These are phyloP conservation scores for Andalucia godoyi DNA, from an alignment of 78 protist species.

Conservation along the genomic window DNA sequence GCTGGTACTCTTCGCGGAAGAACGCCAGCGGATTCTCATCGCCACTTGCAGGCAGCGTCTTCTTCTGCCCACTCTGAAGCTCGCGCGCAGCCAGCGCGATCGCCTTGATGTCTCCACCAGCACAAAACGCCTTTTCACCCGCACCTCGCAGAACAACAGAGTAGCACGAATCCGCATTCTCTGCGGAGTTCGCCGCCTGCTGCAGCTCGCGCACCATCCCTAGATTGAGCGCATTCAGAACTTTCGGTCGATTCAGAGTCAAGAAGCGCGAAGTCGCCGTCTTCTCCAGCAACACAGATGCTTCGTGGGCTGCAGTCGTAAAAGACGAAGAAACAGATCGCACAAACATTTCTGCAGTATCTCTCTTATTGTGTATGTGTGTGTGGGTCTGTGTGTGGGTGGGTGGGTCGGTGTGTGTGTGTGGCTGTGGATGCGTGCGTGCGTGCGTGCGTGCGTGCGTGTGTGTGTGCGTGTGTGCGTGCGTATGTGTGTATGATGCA, in stretches of 20 bases:
- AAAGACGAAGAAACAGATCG: too few species aligned
- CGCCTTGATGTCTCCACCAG: slow-evolving; percentile 77
- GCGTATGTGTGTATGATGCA: too few species aligned
- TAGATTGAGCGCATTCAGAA: slow-evolving; percentile 53
- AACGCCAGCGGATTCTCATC: slow-evolving; percentile 15
- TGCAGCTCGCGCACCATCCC: slow-evolving; percentile 24
- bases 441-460: too few species aligned
- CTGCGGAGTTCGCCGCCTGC: slow-evolving; percentile 12
- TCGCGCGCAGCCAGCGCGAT: slow-evolving; percentile 10
- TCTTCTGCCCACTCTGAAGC: not conserved
- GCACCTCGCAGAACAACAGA: slow-evolving; percentile 41
- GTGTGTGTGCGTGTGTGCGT: too few species aligned
- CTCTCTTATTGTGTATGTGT: too few species aligned
- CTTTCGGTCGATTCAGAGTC: slow-evolving; percentile 57
- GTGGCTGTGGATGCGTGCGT: too few species aligned
- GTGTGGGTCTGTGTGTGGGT: too few species aligned
- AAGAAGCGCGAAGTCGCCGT: not conserved
- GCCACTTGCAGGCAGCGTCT: not conserved
- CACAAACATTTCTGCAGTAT: too few species aligned
- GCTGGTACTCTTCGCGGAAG: slow-evolving; percentile 64
- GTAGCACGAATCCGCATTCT: slow-evolving; percentile 19
- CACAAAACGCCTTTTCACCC: slow-evolving; percentile 78
- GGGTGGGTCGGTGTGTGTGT: too few species aligned
- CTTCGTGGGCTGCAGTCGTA: too few species aligned
- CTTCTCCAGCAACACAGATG: too few species aligned